These are phyloP conservation scores for Boletellus sp. DNA, from an alignment of 768 basidiomycete genomes.

Conservation along the genomic window DNA sequence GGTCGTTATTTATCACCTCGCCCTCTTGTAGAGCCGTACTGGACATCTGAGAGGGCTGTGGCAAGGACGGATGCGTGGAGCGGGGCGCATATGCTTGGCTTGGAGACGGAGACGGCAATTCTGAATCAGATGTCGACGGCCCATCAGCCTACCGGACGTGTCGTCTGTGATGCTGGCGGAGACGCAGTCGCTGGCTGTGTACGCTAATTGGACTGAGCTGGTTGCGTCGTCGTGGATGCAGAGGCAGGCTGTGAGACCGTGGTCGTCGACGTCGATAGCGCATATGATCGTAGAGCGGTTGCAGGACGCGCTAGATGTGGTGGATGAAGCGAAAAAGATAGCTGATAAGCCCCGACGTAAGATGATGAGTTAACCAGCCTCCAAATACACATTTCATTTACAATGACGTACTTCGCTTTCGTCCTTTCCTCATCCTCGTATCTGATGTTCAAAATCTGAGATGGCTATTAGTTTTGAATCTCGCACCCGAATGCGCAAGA, in stretches of 20 bases:
- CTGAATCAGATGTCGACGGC: slow-evolving; percentile 64
- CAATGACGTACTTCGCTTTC: too few relatives aligned
- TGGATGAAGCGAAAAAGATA: slow-evolving; percentile 47
- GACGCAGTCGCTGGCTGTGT: slow-evolving; percentile 9
- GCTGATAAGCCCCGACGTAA: too few relatives aligned
- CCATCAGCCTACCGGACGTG: slow-evolving; percentile 47
- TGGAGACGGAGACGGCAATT: slow-evolving; percentile 67
- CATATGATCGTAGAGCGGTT: slow-evolving; percentile 21
- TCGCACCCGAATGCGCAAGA: too few relatives aligned
- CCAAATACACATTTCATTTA: slow-evolving; percentile 28
- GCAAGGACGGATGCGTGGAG: slow-evolving; percentile 69
- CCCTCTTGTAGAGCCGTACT: slow-evolving; percentile 43
- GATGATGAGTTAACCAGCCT: too few relatives aligned
- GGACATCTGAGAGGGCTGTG: slow-evolving; percentile 50
- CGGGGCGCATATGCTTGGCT: slow-evolving; percentile 61
- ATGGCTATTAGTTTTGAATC: not conserved
- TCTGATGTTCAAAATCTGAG: too few relatives aligned
- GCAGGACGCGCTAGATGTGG: slow-evolving; percentile 26
- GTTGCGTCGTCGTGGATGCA: slow-evolving; percentile 9
- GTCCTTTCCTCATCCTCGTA: too few relatives aligned
- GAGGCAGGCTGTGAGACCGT: slow-evolving; percentile 18
- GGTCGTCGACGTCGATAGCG: slow-evolving; percentile 17
- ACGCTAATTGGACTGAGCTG: slow-evolving; percentile 15
- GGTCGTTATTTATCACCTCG: slow-evolving; percentile 93
- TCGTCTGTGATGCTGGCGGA: slow-evolving; percentile 14